A percentile compares a stretch with the other conserved stretches of the same genome.
Evolutionary conservation across 2,329 filamentous ascomycete genomes (phyloP).

Genomic region (Penicillium brasilianum): DNA sequence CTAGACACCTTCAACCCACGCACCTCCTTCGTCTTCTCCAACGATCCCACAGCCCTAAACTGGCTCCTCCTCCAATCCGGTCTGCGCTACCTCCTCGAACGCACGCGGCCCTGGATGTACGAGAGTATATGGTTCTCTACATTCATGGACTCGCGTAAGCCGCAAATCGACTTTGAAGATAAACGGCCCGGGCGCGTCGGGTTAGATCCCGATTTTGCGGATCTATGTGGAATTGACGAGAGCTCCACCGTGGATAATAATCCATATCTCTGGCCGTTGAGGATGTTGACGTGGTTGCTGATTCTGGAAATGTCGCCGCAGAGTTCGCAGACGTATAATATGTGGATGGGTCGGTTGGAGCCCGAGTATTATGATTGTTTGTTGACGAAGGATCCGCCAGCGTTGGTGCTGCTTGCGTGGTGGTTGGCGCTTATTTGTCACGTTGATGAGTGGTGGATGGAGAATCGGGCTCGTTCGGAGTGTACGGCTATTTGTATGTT

Average conservation of each 20-base stretch:
- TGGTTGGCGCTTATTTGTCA: slow-evolving; percentile 41
- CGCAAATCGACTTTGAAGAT: slow-evolving; percentile 34
- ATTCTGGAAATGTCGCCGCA: slow-evolving; percentile 29
- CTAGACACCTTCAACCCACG: slow-evolving; percentile 38
- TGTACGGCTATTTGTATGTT: slow-evolving; percentile 46
- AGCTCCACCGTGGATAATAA: slow-evolving; percentile 37
- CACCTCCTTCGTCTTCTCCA: slow-evolving; percentile 44
- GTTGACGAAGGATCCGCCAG: slow-evolving; percentile 37
- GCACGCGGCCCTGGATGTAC: slow-evolving; percentile 31
- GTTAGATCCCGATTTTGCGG: slow-evolving; percentile 39
- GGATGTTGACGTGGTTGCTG: slow-evolving; percentile 43
- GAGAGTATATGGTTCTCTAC: slow-evolving; percentile 43
- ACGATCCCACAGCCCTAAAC: slow-evolving; percentile 38
- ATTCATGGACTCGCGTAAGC: slow-evolving; percentile 37
- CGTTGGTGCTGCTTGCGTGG: slow-evolving; percentile 41
- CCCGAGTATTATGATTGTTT: slow-evolving; percentile 38
- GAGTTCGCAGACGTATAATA: slow-evolving; percentile 34
- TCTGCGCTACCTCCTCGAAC: slow-evolving; percentile 38
- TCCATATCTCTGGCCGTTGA: slow-evolving; percentile 44
- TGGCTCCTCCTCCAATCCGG: slow-evolving; percentile 46
- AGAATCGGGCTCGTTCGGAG: slow-evolving; percentile 39
- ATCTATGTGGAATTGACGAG: slow-evolving; percentile 42
- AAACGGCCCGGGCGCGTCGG: slow-evolving; percentile 35
- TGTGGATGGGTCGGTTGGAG: slow-evolving; percentile 43
- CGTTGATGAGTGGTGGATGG: slow-evolving; percentile 38